Conservation (phyloP, 1,284 basidiomycete species). For the Sphagnurus paluster region DNA sequence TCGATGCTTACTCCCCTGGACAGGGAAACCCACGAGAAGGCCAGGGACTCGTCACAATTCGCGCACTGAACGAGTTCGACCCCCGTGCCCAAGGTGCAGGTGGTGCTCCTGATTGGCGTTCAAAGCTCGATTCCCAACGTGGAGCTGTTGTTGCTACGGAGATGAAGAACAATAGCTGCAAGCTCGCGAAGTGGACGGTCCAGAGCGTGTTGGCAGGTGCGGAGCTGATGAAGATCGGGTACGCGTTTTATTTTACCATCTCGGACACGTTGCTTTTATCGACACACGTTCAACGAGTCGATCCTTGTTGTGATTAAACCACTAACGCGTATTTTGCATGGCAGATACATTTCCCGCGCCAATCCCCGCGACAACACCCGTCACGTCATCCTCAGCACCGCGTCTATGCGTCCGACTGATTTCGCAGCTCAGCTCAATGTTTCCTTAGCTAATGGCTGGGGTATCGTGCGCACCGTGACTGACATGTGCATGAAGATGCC, state of each 20-base stretch:
- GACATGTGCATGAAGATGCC: conserved; percentile 94
- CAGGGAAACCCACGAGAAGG: conserved; percentile 66
- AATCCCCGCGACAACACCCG: conserved; percentile 94
- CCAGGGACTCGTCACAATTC: conserved; percentile 88
- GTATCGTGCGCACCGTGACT: conserved; percentile 92
- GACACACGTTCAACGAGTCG: neutral
- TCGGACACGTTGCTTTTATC: conserved; percentile 3
- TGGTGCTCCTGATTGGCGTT: conserved; percentile 95
- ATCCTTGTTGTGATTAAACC: neutral
- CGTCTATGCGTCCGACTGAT: conserved; percentile 92
- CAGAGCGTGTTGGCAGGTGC: conserved; percentile 96
- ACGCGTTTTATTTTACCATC: conserved; percentile 28
- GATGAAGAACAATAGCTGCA: conserved; percentile 99
- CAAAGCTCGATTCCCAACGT: conserved; percentile 93
- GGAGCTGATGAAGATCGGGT: conserved; percentile 98
- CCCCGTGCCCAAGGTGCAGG: conserved; percentile 88
- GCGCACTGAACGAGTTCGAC: conserved; percentile 97
- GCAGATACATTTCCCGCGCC: conserved; percentile 90
- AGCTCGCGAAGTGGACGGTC: conserved; percentile 96
- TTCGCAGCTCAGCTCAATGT: conserved; percentile 97
- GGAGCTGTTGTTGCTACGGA: conserved; percentile 99
- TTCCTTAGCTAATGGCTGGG: conserved; percentile 96
- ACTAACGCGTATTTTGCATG: conserved; percentile 16
- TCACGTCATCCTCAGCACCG: conserved; percentile 94
- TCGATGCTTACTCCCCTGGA: conserved; percentile 84